These are phyloP conservation scores for Xylariaceae sp. DNA, from an alignment of 2,329 filamentous ascomycete genomes.

Conservation along the genomic window DNA sequence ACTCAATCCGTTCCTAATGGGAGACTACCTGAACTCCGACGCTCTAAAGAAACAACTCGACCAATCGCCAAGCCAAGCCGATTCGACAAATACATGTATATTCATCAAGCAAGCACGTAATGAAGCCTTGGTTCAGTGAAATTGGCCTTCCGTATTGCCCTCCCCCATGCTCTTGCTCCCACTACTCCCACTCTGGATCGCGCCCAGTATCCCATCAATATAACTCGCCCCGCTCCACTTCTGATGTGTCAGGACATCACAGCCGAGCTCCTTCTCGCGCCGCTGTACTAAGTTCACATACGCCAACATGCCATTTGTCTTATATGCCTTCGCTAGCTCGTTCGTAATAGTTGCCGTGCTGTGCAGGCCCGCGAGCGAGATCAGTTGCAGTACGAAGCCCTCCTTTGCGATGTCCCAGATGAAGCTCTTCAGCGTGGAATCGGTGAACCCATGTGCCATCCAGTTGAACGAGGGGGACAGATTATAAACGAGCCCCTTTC, in stretches of 20 bases:
- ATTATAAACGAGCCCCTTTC: constrained; percentile 95
- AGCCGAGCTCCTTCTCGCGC: constrained; percentile 85
- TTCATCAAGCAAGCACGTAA: no score
- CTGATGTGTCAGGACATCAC: constrained; percentile 93
- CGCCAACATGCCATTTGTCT: constrained; percentile 90
- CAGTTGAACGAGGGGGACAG: constrained; percentile 97
- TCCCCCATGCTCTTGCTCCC: constrained; percentile 93
- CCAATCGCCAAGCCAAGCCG: not conserved
- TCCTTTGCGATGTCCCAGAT: constrained; percentile 95
- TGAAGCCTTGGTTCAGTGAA: no score
- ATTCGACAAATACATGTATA: not conserved
- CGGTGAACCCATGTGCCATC: constrained; percentile 91
- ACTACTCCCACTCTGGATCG: constrained; percentile 88
- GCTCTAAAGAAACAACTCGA: constrained; percentile 1
- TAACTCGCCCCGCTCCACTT: constrained; percentile 75
- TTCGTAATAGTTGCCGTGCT: constrained; percentile 66
- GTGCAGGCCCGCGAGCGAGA: constrained; percentile 68
- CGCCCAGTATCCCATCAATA: constrained; percentile 86
- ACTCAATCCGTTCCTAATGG: not conserved
- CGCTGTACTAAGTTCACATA: constrained; percentile 94
- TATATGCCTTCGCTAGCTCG: constrained; percentile 81
- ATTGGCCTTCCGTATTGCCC: constrained; percentile 83
- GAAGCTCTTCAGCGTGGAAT: constrained; percentile 82
- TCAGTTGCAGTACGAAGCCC: constrained; percentile 73
- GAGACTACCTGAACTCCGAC: constrained; percentile 12